Base-by-base conservation (phyloP, 2,329 filamentous ascomycete species). In the Aspergillus tubingensis region DNA sequence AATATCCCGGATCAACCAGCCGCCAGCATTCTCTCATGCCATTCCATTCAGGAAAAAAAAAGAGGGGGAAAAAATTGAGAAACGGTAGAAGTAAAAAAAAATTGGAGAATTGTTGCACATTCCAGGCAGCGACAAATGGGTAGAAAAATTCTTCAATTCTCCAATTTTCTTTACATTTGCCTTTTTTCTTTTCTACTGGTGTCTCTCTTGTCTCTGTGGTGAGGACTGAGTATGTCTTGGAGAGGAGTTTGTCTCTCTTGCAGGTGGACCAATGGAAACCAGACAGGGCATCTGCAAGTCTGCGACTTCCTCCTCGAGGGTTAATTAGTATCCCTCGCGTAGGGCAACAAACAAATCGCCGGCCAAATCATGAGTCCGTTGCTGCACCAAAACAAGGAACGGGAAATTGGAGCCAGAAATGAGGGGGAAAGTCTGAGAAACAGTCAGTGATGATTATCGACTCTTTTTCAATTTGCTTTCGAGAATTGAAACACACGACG, bases 261-360 rank as follows among this genome's bases (percentile, higher is more conserved):
- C 41, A 21, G 41, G 41, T 13, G 19, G 41, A 23, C 21, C 30
- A 32, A 32, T 32, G 4, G 30, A 32, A 32, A 32, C 4, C 30
- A 32, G 30, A 32, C 30, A 32, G 30, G 30, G 10, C 30, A 32
- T 32, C 30, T 32, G 30, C 30, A 32, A 32, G 30, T 51, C 48
- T 51, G 41, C 11, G 30, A 32, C 30, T 11, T 32, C 4, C 30
- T 32, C 30, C 30, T 32, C 30, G 30, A 32, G 30, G 30, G 30
- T 32, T n/a, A 15, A 50, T 50, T 15, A 27, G 25, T 25, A 50
- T 32, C 47, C 47, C 47, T 50, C 47, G 47, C 47, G 47, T 50
- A 50, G 47, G 47, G 47, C 47, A 50, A 50, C 47, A 50, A 50
- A 50, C 47, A 50, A 30, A 44, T 27, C 47, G 47, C 47, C 47